phyloP scores from a whole-genome alignment of 2,329 filamentous ascomycete species.

The Sporothrix inflata region DNA sequence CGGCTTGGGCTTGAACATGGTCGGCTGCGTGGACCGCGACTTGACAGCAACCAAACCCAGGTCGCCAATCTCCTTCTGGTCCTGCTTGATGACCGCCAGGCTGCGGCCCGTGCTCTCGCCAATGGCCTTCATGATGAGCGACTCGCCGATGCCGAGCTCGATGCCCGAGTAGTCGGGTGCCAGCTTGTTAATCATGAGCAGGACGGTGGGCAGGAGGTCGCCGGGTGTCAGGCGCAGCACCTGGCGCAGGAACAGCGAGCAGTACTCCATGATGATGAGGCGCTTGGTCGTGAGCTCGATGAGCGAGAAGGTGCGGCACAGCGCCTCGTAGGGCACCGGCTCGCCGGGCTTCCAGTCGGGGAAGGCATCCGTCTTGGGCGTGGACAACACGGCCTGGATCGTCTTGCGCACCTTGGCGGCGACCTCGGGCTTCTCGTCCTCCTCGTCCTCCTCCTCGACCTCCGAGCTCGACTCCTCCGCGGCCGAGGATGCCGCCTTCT shows the following conservation, averaged over 20 bases:
- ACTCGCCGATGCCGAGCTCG: slow-evolving; percentile 97
- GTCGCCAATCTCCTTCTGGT: slow-evolving; percentile 96
- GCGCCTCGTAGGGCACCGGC: slow-evolving; percentile 89
- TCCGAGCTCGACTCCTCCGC: slow-evolving; percentile 42
- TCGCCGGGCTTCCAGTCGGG: slow-evolving; percentile 91
- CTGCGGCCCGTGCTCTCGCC: slow-evolving; percentile 91
- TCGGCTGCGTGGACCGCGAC: slow-evolving; percentile 90
- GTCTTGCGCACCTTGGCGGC: slow-evolving; percentile 76
- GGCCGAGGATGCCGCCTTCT: slow-evolving; percentile 40
- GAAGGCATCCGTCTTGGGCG: slow-evolving; percentile 79
- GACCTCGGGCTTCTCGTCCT: slow-evolving; percentile 67
- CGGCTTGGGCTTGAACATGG: slow-evolving; percentile 97
- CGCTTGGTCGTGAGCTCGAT: slow-evolving; percentile 95
- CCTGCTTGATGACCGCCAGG: slow-evolving; percentile 85
- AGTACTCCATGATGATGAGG: slow-evolving; percentile 84
- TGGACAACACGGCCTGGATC: slow-evolving; percentile 79
- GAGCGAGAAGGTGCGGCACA: slow-evolving; percentile 92
- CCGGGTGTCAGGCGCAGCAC: slow-evolving; percentile 88
- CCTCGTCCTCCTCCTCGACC: slow-evolving; percentile 48
- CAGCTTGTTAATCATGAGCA: slow-evolving; percentile 97
- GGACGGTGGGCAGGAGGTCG: slow-evolving; percentile 83
- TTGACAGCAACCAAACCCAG: slow-evolving; percentile 93
- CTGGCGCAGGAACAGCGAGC: slow-evolving; percentile 87
- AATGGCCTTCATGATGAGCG: slow-evolving; percentile 97
- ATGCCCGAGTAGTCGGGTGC: slow-evolving; percentile 96